Conservation (phyloP, 306 rosid species). For the Castanea sativa region DNA sequence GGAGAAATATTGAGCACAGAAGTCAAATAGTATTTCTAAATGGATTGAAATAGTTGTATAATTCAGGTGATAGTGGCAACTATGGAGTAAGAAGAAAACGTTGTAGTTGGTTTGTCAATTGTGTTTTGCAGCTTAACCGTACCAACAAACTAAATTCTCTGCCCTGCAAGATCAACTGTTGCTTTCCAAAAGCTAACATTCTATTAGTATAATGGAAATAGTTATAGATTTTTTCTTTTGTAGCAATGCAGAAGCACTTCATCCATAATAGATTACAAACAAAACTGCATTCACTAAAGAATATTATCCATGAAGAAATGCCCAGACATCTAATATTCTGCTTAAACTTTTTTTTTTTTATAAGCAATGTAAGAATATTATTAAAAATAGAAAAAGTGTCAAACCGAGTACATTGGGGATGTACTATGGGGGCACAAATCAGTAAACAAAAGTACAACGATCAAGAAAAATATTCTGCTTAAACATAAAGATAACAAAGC, state of each 20-base stretch:
- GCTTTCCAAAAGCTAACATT: constrained; percentile 15
- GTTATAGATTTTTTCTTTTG: background rate
- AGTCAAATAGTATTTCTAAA: constrained; percentile 8
- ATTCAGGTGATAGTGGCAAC: constrained; percentile 3
- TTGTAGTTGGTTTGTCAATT: constrained; percentile 22
- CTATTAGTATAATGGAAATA: background rate
- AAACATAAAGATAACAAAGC: background rate
- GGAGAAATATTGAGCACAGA: constrained; percentile 2
- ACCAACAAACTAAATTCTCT: constrained; percentile 8
- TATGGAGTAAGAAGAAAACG: background rate
- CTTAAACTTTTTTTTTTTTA: background rate
- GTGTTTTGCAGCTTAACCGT: constrained; percentile 12
- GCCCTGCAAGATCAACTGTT: constrained; percentile 22
- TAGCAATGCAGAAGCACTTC: background rate
- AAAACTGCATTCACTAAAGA: background rate
- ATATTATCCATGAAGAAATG: background rate
- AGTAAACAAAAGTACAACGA: too few species aligned
- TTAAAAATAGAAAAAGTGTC: too few species aligned
- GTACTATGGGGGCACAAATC: too few species aligned
- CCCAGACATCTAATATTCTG: background rate
- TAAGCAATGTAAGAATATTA: too few species aligned
- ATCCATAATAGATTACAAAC: background rate
- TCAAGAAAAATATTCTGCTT: background rate
- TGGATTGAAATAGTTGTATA: background rate
- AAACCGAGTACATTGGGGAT: too few species aligned